These are phyloP conservation scores for Eruca vesicaria DNA, from an alignment of 441 rosid genomes.

Conservation along the genomic window DNA sequence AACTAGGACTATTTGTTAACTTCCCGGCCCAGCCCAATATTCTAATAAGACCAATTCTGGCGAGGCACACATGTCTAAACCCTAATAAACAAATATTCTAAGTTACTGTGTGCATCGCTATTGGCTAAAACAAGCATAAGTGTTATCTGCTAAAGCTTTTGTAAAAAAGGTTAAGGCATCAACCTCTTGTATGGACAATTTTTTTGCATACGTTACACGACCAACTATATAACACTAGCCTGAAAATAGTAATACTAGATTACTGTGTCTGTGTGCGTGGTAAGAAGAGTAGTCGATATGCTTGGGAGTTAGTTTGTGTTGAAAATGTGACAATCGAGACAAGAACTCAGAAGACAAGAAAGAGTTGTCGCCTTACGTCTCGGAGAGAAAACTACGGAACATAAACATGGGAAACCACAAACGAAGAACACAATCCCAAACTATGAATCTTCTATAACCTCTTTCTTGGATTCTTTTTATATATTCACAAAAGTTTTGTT, in stretches of 20 bases:
- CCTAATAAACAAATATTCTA: too few species aligned
- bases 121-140: neutral
- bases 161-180: neutral
- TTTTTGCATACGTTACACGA: neutral
- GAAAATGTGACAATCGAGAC: conserved; percentile 25
- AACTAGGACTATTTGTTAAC: too few species aligned
- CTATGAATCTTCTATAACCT: conserved; percentile 31
- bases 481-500: neutral
- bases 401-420: conserved; percentile 28
- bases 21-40: too few species aligned
- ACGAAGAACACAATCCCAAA: conserved; percentile 33
- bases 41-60: too few species aligned
- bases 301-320: conserved; percentile 20
- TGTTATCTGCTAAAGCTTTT: neutral
- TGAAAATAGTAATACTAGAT: neutral
- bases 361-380: conserved; percentile 32
- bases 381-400: conserved; percentile 36
- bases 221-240: neutral
- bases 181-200: neutral
- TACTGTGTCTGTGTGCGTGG: conserved; percentile 1
- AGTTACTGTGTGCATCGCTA: neutral
- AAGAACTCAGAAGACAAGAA: conserved; percentile 17
- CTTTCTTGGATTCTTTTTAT: conserved; percentile 24
- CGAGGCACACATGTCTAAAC: too few species aligned
- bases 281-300: conserved; percentile 8